phyloP scores from a whole-genome alignment of 805 yeast genomes.

The Wickerhamiella musiphila region DNA sequence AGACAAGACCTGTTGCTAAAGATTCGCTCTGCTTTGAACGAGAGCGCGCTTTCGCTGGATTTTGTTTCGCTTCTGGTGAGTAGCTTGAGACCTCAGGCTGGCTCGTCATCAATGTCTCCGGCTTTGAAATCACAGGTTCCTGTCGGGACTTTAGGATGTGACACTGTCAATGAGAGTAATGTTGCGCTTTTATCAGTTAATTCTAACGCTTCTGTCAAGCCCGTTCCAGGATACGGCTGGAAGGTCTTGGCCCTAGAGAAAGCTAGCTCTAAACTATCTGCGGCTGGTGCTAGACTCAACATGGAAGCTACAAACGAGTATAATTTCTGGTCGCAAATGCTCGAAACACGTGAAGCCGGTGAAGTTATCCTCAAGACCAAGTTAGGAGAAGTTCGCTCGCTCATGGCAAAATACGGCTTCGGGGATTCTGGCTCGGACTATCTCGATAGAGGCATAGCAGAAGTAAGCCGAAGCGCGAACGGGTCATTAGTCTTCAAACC shows the following conservation, averaged over 20 bases:
- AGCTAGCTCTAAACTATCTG: constrained; percentile 33
- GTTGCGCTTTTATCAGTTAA: constrained; percentile 6
- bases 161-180: constrained; percentile 10
- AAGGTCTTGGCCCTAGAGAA: constrained; percentile 50
- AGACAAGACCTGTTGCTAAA: constrained; percentile 14
- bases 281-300: constrained; percentile 34
- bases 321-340: constrained; percentile 44
- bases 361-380: constrained; percentile 56
- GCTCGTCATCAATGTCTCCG: constrained; percentile 57
- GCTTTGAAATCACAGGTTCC: constrained; percentile 14
- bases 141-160: constrained; percentile 20
- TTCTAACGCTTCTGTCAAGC: constrained; percentile 17
- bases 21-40: constrained; percentile 53
- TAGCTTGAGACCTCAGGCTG: constrained; percentile 68
- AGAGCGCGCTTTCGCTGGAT: constrained; percentile 74
- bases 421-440: constrained; percentile 79
- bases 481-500: constrained; percentile 29
- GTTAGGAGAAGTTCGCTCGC: constrained; percentile 35
- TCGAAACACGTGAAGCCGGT: constrained; percentile 25
- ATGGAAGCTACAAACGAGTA: constrained; percentile 44
- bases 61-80: constrained; percentile 72
- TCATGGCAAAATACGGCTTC: constrained; percentile 80
- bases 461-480: constrained; percentile 16
- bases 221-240: constrained; percentile 59
- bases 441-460: constrained; percentile 57